Evolutionary conservation across 1,284 basidiomycete species (phyloP).

Genomic region (Ceratobasidium sp.): DNA sequence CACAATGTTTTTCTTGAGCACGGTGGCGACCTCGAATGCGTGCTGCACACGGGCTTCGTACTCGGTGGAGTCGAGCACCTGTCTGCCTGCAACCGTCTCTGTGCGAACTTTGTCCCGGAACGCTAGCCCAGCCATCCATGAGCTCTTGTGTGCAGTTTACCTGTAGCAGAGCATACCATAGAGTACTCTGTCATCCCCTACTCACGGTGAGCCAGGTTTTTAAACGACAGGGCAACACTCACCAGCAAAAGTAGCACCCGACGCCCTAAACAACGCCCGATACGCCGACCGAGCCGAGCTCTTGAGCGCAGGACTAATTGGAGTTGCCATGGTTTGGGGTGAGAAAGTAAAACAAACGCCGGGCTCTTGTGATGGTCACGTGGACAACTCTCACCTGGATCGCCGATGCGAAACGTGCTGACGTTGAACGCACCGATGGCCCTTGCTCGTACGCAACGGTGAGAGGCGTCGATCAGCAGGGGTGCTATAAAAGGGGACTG

Average conservation of each 20-base stretch:
- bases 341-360: constrained; percentile 12
- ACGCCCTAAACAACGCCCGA: constrained; percentile 68
- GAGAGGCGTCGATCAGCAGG: constrained; percentile 3
- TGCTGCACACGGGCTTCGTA: constrained; percentile 63
- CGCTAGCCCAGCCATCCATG: constrained; percentile 55
- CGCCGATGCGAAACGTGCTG: constrained; percentile 19
- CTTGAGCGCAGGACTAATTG: constrained; percentile 48
- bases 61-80: constrained; percentile 56
- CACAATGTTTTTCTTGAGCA: constrained; percentile 73
- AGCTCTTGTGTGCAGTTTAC: neutral
- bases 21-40: constrained; percentile 68
- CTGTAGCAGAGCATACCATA: constrained; percentile 55
- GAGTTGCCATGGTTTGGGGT: constrained; percentile 51
- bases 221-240: constrained; percentile 28
- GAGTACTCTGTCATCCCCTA: constrained; percentile 64
- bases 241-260: constrained; percentile 70
- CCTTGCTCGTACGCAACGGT: neutral
- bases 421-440: constrained; percentile 7
- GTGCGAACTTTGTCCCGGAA: constrained; percentile 71
- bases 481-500: constrained; percentile 1
- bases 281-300: constrained; percentile 73
- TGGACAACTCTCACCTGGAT: neutral
- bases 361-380: constrained; percentile 14
- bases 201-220: constrained; percentile 13
- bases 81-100: constrained; percentile 56